These are phyloP conservation scores for Mortierella sp. DNA, from an alignment of 371 early-diverging fungal species.

Conservation along the genomic window DNA sequence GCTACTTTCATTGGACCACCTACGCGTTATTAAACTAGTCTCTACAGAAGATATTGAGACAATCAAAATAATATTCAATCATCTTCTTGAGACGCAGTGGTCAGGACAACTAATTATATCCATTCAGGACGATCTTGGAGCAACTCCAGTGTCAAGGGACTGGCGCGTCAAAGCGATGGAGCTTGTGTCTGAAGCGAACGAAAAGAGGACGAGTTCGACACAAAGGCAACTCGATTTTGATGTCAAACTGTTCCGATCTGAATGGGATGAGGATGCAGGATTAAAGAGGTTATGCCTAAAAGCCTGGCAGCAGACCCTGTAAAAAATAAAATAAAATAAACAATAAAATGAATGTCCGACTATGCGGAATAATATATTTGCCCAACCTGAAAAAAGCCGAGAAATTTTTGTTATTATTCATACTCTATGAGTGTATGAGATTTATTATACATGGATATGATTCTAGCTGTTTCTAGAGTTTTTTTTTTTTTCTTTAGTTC, in stretches of 20 bases:
- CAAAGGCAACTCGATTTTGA: constrained; percentile 8
- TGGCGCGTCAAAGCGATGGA: constrained; percentile 26
- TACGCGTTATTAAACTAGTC: constrained; percentile 15
- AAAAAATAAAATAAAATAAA: background rate
- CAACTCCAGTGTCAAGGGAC: constrained; percentile 13
- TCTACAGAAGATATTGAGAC: constrained; percentile 32
- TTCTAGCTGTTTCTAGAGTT: background rate
- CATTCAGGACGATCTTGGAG: constrained; percentile 36
- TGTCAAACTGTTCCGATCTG: constrained; percentile 17
- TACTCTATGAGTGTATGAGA: too few species aligned
- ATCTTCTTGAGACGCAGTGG: constrained; percentile 30
- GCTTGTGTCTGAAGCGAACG: constrained; percentile 12
- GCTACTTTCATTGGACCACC: constrained; percentile 8
- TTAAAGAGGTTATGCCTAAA: constrained; percentile 29
- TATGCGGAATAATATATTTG: too few species aligned
- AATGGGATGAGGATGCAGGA: constrained; percentile 44
- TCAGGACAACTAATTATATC: constrained; percentile 16
- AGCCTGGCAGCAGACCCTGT: constrained; percentile 29
- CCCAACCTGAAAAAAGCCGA: too few species aligned
- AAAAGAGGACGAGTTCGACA: background rate
- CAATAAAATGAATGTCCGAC: background rate
- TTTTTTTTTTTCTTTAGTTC: too few species aligned
- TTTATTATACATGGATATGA: constrained; percentile 7
- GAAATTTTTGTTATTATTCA: too few species aligned
- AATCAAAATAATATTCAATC: constrained; percentile 17